Base-by-base conservation (phyloP, 768 basidiomycete genomes). In the Amanita fuliginea region DNA sequence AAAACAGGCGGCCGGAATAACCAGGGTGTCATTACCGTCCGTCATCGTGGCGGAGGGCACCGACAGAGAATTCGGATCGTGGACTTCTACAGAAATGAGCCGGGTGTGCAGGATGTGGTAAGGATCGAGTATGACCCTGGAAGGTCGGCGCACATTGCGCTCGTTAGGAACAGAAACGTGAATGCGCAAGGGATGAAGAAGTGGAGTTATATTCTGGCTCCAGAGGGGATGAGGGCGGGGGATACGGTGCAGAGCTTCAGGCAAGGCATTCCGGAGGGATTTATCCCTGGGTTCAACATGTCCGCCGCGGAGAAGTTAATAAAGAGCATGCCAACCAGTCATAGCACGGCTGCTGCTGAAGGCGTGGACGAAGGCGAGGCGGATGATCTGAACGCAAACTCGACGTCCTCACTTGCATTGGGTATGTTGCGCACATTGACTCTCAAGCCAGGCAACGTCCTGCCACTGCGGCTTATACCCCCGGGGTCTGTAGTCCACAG, bases 41-140 rank as follows among this genome's bases (percentile, higher is more conserved):
- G 95, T 18, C 83, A 80, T 51, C 80, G 86, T 14, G 96, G 96
- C 10, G 96, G 96, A 5, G 96, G 96, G 0, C 93, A 95, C 69
- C 79, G 77, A 53, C 81, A 83, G 51, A 80, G 96, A 30, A 80
- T 95, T 53, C 82, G 96, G 26, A 73, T 80, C 34, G 67, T 99
- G 47, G 96, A 99, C 65, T 98, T 95, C 59, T 67, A 72, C 63
- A 77, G 96, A 47, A 66, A 68, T n/a, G 81, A 83, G 52, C 71
- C 78, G 1, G 95, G 95, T 7, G 68, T 83, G 32, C 87, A 89
- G 59, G 88, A 94, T 56, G 92, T 98, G 40, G 76, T 94, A 3
- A 78, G 96, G 42, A 89, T 99, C 56, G 96, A 98, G 68, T 99
- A 95, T 60, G 96, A 98, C 70, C 96, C 96, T 0, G 87, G 87